phyloP scores from a whole-genome alignment of 495 filamentous ascomycete species.

The Trichoderma erinaceum region DNA sequence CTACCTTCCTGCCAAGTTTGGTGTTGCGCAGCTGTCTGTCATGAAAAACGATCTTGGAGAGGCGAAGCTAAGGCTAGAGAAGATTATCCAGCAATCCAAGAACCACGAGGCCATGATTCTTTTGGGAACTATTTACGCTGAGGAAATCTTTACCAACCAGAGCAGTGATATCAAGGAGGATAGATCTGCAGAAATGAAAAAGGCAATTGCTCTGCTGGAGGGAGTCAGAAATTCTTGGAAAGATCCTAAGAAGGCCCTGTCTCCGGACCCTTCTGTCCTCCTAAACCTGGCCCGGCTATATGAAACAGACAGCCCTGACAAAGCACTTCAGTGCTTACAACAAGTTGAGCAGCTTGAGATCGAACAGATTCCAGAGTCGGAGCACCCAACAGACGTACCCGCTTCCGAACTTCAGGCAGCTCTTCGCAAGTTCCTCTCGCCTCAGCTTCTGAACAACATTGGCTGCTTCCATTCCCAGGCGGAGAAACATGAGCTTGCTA shows the following conservation, averaged over 20 bases:
- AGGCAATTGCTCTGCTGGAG: slow-evolving; percentile 77
- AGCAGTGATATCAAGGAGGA: slow-evolving; percentile 72
- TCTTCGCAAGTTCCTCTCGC: slow-evolving; percentile 69
- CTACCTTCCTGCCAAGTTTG: slow-evolving; percentile 88
- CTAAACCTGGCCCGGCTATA: slow-evolving; percentile 89
- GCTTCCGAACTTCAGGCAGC: slow-evolving; percentile 50
- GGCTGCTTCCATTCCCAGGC: slow-evolving; percentile 87
- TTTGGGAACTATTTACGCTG: slow-evolving; percentile 81
- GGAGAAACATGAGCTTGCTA: slow-evolving; percentile 74
- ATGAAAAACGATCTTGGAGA: slow-evolving; percentile 77
- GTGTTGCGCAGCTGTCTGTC: slow-evolving; percentile 79
- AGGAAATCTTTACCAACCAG: slow-evolving; percentile 82
- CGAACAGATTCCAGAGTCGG: slow-evolving; percentile 62
- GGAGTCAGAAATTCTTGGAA: slow-evolving; percentile 85
- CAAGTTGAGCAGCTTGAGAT: slow-evolving; percentile 85
- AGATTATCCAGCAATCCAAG: slow-evolving; percentile 79
- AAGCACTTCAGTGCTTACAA: slow-evolving; percentile 81
- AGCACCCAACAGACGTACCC: slow-evolving; percentile 56
- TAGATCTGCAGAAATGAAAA: slow-evolving; percentile 72
- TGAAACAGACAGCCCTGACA: slow-evolving; percentile 76
- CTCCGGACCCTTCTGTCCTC: slow-evolving; percentile 79
- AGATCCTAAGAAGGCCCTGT: slow-evolving; percentile 69
- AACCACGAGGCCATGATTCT: slow-evolving; percentile 88
- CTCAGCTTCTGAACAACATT: slow-evolving; percentile 94
- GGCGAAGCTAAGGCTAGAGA: slow-evolving; percentile 89